These are phyloP conservation scores for Usnea hakonensis DNA, from an alignment of 495 filamentous ascomycete species.

Conservation along the genomic window DNA sequence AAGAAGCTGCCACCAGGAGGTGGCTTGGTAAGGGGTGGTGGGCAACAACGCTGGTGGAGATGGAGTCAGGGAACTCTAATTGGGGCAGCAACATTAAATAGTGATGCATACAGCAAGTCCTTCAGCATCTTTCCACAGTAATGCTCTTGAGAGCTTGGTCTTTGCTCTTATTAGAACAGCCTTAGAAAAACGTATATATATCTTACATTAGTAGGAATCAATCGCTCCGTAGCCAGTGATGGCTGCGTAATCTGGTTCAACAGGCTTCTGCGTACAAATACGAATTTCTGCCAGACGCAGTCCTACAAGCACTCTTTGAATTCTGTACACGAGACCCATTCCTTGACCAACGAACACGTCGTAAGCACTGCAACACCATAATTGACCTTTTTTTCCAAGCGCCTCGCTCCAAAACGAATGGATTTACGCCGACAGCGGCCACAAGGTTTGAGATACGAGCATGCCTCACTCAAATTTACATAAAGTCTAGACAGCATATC, in stretches of 20 bases:
- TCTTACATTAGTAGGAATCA: neutral
- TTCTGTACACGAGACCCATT: neutral
- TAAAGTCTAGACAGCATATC: neutral
- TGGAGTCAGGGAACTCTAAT: neutral
- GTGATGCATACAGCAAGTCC: neutral
- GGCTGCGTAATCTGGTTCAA: no score
- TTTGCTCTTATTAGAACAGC: neutral
- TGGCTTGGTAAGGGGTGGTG: neutral
- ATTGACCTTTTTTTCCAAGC: neutral
- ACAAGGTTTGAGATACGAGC: neutral
- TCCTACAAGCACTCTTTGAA: neutral
- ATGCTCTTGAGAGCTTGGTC: neutral
- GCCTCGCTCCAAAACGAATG: conserved; percentile 3
- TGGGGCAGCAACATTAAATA: neutral
- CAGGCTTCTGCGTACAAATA: no score
- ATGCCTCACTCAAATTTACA: neutral
- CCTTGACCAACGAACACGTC: neutral
- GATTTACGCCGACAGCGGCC: neutral
- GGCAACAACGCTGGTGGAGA: neutral
- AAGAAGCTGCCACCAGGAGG: neutral
- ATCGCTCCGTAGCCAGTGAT: no score
- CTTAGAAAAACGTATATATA: neutral
- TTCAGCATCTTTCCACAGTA: neutral
- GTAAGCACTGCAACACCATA: neutral
- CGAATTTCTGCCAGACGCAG: neutral